Base-by-base conservation (phyloP, 1,284 basidiomycete genomes). In the Fomitopsis pinicola region DNA sequence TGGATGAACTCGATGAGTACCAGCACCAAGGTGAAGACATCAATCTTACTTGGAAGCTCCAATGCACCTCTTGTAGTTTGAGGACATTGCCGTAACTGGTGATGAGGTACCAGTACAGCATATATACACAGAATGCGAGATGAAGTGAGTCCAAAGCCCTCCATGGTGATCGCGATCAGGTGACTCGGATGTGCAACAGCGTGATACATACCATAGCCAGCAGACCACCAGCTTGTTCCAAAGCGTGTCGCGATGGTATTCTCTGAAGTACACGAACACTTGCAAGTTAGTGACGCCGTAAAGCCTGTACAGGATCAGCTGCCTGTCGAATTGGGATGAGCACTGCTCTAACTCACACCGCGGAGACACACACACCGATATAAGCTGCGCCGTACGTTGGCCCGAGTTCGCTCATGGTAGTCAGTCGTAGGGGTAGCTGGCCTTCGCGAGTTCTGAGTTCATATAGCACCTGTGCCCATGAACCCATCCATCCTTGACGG, bases 211-310 rank as follows among this genome's bases (percentile, higher is more conserved):
- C 53, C 30, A 55, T n/a, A 55, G 19, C 14, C 17, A 38, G 9
- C 44, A 46, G 35, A 58, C 57, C 12, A 17, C n/a, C 8, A 50
- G 2, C 45, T 58, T 58, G 45, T 50, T 36, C 57, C 44, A 58
- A 26, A 58, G 8, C 17, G 12, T 12, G 22, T 58, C 57, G 19
- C 26, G 42, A 26, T 30, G 35, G 22, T 58, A 48, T 33, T 33
- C 30, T 33, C 8, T 68, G 55, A 71, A 79, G 66, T 79, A 80
- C 12, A 75, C 64, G 63, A 74, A 78, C 3, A 73, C 69, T 59
- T 80, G 78, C 2, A 79, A 70, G 57, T 73, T 72, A 4, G 76
- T 77, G 38, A 77, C 67, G 2, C 77, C 77, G 59, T 75, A 78
- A 4, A 78, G 66, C n/a, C 77, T 79, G 55, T 36, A 33, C 30